Conservation (phyloP, 208 protist species). For the Trypanosoma vivax region DNA sequence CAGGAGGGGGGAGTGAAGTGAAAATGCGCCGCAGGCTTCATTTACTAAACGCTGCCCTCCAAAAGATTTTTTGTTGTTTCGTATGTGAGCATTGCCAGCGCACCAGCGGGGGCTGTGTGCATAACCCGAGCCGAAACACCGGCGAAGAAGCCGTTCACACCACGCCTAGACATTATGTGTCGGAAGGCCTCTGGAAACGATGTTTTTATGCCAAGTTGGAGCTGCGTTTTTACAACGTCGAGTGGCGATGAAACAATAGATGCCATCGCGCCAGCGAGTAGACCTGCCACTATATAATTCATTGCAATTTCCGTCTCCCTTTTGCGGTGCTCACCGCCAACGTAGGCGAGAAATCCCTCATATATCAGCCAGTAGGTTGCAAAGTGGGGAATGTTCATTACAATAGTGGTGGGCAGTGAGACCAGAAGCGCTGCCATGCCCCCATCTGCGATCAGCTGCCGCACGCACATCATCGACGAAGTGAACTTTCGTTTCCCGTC, state of each 20-base stretch:
- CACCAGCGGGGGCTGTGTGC: constrained; percentile 83
- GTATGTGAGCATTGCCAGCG: constrained; percentile 92
- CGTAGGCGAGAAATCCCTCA: constrained; percentile 47
- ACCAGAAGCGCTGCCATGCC: constrained; percentile 67
- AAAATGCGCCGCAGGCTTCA: neutral
- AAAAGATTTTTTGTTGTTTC: constrained; percentile 72
- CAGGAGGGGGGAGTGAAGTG: too few species aligned
- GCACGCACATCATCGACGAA: constrained; percentile 44
- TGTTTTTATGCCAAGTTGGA: constrained; percentile 69
- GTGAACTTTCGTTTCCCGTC: constrained; percentile 42
- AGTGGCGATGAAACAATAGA: constrained; percentile 89
- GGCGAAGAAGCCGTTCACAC: constrained; percentile 51
- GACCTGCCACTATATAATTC: constrained; percentile 71
- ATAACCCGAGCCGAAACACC: constrained; percentile 82
- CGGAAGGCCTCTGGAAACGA: constrained; percentile 15
- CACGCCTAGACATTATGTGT: constrained; percentile 29
- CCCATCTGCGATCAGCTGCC: constrained; percentile 37
- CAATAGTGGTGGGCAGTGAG: constrained; percentile 85
- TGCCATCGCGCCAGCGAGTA: constrained; percentile 73
- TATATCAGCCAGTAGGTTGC: constrained; percentile 91
- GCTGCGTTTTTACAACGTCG: constrained; percentile 87
- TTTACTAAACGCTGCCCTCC: constrained; percentile 9
- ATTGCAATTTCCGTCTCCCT: constrained; percentile 35
- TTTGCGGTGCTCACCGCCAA: constrained; percentile 33
- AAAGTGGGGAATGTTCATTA: constrained; percentile 92